phyloP scores from a whole-genome alignment of 2,329 filamentous ascomycete species.

The Monilinia polystroma region DNA sequence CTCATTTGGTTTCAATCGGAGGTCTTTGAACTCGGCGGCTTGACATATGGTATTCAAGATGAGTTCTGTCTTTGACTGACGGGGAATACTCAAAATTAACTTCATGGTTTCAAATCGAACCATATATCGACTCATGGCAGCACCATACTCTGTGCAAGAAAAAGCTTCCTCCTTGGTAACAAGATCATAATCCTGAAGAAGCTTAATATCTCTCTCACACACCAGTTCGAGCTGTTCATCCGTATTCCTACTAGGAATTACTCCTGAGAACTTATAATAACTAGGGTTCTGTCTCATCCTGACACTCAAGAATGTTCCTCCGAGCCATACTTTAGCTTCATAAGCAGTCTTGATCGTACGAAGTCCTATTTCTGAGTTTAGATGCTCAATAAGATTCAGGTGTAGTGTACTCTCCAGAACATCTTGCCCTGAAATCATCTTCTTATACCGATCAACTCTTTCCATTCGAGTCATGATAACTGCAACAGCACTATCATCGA shows the following conservation, averaged over 20 bases:
- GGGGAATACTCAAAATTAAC: conserved; percentile 60
- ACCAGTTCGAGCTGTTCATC: conserved; percentile 68
- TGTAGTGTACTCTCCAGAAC: conserved; percentile 77
- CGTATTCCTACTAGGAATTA: conserved; percentile 49
- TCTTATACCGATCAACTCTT: conserved; percentile 66
- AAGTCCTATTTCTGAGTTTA: conserved; percentile 81
- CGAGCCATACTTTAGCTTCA: conserved; percentile 72
- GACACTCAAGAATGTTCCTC: conserved; percentile 75
- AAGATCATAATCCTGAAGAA: conserved; percentile 61
- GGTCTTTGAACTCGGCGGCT: conserved; percentile 69
- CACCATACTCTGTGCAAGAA: conserved; percentile 67
- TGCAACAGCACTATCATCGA: conserved; percentile 71
- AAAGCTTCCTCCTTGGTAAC: conserved; percentile 51
- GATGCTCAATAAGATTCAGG: conserved; percentile 74
- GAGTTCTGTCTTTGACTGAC: conserved; percentile 60
- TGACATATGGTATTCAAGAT: conserved; percentile 67
- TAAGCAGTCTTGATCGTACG: conserved; percentile 65
- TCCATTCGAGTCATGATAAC: conserved; percentile 75
- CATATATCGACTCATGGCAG: conserved; percentile 82
- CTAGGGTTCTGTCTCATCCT: conserved; percentile 68
- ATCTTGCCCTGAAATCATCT: conserved; percentile 71
- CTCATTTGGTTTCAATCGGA: conserved; percentile 69
- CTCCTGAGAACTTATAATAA: conserved; percentile 65
- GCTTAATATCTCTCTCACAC: conserved; percentile 65
- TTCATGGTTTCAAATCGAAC: conserved; percentile 79